A percentile compares a stretch with the other conserved stretches of the same genome.
Conservation (phyloP, 768 basidiomycete species). For the Panaeolus papilionaceus region DNA sequence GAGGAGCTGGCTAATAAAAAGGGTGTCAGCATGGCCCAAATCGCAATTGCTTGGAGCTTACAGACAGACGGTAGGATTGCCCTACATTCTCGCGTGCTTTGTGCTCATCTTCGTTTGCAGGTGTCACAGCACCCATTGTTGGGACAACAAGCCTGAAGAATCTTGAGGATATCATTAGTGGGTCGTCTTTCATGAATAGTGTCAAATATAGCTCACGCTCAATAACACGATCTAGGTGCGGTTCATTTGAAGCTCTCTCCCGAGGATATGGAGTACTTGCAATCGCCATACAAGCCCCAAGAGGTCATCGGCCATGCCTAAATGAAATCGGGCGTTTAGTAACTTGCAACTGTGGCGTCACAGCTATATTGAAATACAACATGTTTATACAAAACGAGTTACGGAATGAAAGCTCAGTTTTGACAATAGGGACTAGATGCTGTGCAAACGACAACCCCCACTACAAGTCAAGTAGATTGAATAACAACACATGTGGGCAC, state of each 20-base stretch:
- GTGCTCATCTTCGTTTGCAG: slow-evolving; percentile 22
- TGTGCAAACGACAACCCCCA: neutral
- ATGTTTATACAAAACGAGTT: neutral
- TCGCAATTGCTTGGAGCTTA: slow-evolving; percentile 25
- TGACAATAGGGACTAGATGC: neutral
- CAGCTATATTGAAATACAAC: neutral
- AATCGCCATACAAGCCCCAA: slow-evolving; percentile 56
- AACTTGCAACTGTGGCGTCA: neutral
- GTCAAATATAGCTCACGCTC: neutral
- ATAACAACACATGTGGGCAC: neutral
- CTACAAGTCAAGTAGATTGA: neutral
- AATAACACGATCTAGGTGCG: slow-evolving; percentile 34
- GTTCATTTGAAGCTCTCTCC: slow-evolving; percentile 40
- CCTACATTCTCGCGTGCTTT: neutral
- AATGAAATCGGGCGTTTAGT: slow-evolving; percentile 11
- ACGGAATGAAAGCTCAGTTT: neutral
- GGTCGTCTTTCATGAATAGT: slow-evolving; percentile 13
- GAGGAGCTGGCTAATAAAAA: slow-evolving; percentile 25
- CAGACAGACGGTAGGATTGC: slow-evolving; percentile 19
- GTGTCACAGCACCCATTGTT: slow-evolving; percentile 62
- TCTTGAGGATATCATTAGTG: slow-evolving; percentile 57
- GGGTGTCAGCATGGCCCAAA: slow-evolving; percentile 27
- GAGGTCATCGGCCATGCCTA: slow-evolving; percentile 51
- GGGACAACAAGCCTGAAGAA: slow-evolving; percentile 57
- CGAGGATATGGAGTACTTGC: slow-evolving; percentile 55